These are phyloP conservation scores for Neltuma alba DNA, from an alignment of 306 rosid genomes.

Conservation along the genomic window DNA sequence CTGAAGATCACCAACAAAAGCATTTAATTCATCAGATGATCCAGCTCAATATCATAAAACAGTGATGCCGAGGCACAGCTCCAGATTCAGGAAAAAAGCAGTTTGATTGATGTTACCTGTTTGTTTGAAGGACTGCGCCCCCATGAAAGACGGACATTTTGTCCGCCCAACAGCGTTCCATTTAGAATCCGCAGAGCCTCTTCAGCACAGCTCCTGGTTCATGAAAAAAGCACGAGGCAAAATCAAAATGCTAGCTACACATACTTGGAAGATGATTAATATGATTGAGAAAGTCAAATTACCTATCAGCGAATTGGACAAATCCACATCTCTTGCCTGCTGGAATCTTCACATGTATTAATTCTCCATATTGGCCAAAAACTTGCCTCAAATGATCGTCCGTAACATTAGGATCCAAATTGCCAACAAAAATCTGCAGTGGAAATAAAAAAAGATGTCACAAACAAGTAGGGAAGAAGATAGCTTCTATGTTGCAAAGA, in stretches of 20 bases:
- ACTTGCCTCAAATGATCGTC: conserved; percentile 95
- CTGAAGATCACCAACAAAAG: conserved; percentile 48
- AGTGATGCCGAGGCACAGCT: not conserved
- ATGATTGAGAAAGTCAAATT: conserved; percentile 20
- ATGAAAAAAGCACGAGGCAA: not conserved
- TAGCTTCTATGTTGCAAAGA: conserved; percentile 31
- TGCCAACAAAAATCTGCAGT: conserved; percentile 90
- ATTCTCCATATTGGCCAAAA: conserved; percentile 78
- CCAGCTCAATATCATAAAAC: conserved; percentile 12
- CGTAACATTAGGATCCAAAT: conserved; percentile 84
- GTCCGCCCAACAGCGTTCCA: conserved; percentile 79
- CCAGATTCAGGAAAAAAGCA: too few relatives aligned
- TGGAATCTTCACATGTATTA: conserved; percentile 94
- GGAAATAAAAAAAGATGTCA: conserved; percentile 30
- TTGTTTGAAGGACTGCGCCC: conserved; percentile 98
- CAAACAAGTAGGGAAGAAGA: conserved; percentile 10
- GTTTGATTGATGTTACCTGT: conserved; percentile 50
- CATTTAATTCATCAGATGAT: not conserved
- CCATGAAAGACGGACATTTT: conserved; percentile 94
- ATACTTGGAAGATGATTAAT: not conserved
- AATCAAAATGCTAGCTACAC: not conserved
- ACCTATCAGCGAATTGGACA: conserved; percentile 94
- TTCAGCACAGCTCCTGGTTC: conserved; percentile 82
- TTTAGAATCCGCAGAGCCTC: conserved; percentile 76
- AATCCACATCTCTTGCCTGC: conserved; percentile 95